A percentile compares a stretch with the other conserved stretches of the same genome.
phyloP scores from a whole-genome alignment of 129 eudicot genomes.

The Centrapalus pauciflorus region DNA sequence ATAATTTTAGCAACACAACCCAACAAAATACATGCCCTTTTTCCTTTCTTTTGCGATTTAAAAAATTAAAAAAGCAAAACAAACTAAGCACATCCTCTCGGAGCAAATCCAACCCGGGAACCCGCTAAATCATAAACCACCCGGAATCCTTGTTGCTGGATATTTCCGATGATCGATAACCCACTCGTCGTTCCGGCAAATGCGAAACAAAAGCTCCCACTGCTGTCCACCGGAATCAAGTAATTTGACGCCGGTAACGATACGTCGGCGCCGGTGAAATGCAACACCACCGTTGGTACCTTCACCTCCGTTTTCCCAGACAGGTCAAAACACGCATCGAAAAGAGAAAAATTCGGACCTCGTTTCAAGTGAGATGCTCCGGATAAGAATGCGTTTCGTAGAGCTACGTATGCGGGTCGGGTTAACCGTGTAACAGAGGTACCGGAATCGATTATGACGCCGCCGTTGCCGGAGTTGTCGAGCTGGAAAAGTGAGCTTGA shows the following conservation, averaged over 20 bases:
- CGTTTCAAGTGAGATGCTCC: slow-evolving; percentile 57
- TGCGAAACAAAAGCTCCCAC: slow-evolving; percentile 79
- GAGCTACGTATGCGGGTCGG: slow-evolving; percentile 74
- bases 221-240: slow-evolving; percentile 79
- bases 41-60: neutral
- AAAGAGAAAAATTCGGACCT: slow-evolving; percentile 64
- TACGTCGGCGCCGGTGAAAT: slow-evolving; percentile 78
- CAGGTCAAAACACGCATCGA: slow-evolving; percentile 84
- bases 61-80: slow-evolving; percentile 1
- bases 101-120: slow-evolving; percentile 82
- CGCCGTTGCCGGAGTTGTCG: slow-evolving; percentile 66
- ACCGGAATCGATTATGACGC: slow-evolving; percentile 87
- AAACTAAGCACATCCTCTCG: slow-evolving; percentile 46
- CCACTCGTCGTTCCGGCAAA: slow-evolving; percentile 84
- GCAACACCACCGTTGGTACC: slow-evolving; percentile 92
- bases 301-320: slow-evolving; percentile 80
- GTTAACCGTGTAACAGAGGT: slow-evolving; percentile 87
- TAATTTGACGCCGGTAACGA: slow-evolving; percentile 83
- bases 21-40: slow-evolving; percentile 3
- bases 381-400: slow-evolving; percentile 67
- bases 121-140: slow-evolving; percentile 70
- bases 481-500: slow-evolving; percentile 52
- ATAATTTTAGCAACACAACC: neutral
- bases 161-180: slow-evolving; percentile 83
- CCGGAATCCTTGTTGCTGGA: slow-evolving; percentile 94